Conservation (phyloP, 805 yeast genomes). For the Komagataella ulmi region DNA sequence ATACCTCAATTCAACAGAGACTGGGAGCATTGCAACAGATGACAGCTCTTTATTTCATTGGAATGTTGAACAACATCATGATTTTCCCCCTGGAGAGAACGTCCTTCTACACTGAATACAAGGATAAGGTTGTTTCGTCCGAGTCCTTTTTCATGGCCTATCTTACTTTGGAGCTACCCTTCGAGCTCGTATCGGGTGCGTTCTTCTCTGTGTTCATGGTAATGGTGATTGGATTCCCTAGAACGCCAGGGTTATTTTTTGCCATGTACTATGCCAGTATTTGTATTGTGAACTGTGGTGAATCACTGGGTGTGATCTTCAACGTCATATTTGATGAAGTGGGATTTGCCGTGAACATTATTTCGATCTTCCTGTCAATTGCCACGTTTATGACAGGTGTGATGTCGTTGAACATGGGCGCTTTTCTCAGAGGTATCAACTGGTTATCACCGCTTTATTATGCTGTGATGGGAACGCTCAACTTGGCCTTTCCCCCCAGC, state of each 20-base stretch:
- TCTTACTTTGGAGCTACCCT: constrained; percentile 50
- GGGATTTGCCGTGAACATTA: constrained; percentile 69
- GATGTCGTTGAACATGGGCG: constrained; percentile 65
- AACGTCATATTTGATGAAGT: constrained; percentile 62
- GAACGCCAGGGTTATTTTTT: constrained; percentile 56
- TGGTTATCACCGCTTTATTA: constrained; percentile 71
- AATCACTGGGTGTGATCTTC: constrained; percentile 71
- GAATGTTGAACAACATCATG: constrained; percentile 67
- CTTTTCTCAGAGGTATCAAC: constrained; percentile 55
- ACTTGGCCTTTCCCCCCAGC: constrained; percentile 39
- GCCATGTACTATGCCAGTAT: constrained; percentile 41
- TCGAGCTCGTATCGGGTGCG: constrained; percentile 45
- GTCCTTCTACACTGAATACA: constrained; percentile 66
- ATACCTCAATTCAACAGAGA: constrained; percentile 47
- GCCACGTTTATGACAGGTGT: constrained; percentile 81
- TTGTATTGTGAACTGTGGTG: constrained; percentile 60
- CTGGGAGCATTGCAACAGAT: constrained; percentile 69
- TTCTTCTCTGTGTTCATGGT: constrained; percentile 51
- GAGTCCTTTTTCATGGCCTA: constrained; percentile 50
- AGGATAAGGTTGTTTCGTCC: constrained; percentile 58
- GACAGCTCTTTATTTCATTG: constrained; percentile 60
- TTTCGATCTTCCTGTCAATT: constrained; percentile 50
- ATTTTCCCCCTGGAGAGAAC: constrained; percentile 64
- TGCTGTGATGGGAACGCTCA: constrained; percentile 46
- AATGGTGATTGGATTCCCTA: constrained; percentile 61